phyloP scores from a whole-genome alignment of 2,329 filamentous ascomycete genomes.

The Ceratocystis diversiconidia region DNA sequence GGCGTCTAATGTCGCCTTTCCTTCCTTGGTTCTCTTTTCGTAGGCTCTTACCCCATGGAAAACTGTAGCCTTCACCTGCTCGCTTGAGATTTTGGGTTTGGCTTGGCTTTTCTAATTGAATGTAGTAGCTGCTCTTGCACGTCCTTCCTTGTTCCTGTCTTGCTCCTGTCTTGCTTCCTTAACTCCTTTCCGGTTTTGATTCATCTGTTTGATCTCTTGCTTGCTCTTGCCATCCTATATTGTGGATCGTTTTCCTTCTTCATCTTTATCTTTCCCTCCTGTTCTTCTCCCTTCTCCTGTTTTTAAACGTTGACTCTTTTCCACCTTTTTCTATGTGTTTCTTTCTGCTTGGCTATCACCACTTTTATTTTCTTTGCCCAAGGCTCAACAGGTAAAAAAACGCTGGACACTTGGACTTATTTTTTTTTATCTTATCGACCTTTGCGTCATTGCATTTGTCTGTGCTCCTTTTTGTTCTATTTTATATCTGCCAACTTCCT shows the following conservation, averaged over 20 bases:
- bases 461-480: constrained; percentile 5
- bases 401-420: neutral
- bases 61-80: neutral
- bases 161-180: neutral
- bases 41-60: neutral
- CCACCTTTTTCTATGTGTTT: neutral
- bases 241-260: neutral
- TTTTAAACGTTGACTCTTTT: neutral
- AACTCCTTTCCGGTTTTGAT: neutral
- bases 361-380: neutral
- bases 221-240: neutral
- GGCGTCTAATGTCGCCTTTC: neutral
- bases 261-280: neutral
- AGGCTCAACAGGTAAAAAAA: neutral
- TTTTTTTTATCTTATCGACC: neutral
- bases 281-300: neutral
- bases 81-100: neutral
- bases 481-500: constrained; percentile 3
- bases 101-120: neutral
- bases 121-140: neutral
- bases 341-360: neutral
- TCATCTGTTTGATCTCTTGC: neutral
- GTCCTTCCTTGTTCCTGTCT: neutral
- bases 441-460: neutral
- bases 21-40: neutral